Evolutionary conservation across 768 basidiomycete genomes (phyloP).

Genomic region (Leccinum imitatum): DNA sequence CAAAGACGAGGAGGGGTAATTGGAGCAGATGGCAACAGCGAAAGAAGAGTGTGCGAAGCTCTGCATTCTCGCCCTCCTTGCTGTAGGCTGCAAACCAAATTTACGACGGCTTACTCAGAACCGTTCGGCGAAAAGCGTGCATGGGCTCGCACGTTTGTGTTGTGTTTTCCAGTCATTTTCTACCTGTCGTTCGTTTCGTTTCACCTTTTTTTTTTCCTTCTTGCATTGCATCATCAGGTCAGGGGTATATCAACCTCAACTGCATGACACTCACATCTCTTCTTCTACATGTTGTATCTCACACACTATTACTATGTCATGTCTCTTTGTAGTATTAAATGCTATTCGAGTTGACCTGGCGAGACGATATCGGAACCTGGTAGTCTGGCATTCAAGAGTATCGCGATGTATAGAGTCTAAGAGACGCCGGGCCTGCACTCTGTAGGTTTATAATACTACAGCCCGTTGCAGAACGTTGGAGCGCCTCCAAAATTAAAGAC

Average conservation of each 20-base stretch:
- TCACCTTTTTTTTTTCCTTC: background rate
- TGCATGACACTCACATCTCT: slow-evolving; percentile 4
- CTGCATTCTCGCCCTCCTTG: too few species aligned
- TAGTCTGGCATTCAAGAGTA: slow-evolving; percentile 75
- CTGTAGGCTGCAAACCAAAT: too few species aligned
- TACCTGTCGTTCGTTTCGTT: slow-evolving; percentile 21
- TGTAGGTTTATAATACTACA: too few species aligned
- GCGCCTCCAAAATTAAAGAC: too few species aligned
- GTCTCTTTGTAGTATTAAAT: slow-evolving; percentile 7
- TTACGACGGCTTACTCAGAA: slow-evolving; percentile 52
- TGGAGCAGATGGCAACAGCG: too few species aligned
- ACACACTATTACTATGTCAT: background rate
- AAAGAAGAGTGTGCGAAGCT: too few species aligned
- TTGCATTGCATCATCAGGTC: slow-evolving; percentile 11
- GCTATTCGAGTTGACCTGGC: background rate
- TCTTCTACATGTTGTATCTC: slow-evolving; percentile 14
- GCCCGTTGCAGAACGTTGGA: too few species aligned
- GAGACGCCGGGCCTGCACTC: background rate
- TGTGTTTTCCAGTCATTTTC: background rate
- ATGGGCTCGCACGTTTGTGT: background rate
- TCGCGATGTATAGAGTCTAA: slow-evolving; percentile 55
- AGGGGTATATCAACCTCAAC: slow-evolving; percentile 11
- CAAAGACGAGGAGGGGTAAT: too few species aligned
- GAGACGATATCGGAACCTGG: slow-evolving; percentile 37
- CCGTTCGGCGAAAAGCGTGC: slow-evolving; percentile 7